Percentiles rank a stretch among this genome's conserved stretches.
phyloP scores from a whole-genome alignment of 768 basidiomycete species.

The Leccinum rimulosum region DNA sequence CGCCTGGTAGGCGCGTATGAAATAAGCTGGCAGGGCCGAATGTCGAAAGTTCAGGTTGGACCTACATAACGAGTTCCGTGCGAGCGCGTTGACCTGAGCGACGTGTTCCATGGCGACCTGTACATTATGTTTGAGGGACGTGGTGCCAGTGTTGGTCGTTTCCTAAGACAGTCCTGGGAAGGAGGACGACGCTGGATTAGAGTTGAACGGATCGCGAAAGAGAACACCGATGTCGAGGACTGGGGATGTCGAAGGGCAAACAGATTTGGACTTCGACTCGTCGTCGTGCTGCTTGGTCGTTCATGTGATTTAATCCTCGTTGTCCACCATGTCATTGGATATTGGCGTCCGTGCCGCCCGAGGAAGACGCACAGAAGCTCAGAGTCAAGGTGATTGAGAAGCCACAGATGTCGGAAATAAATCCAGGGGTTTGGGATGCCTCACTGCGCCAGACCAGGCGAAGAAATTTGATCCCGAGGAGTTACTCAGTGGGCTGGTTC shows the following conservation, averaged over 20 bases:
- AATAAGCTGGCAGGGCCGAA: too few species aligned
- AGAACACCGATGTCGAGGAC: conserved; percentile 12
- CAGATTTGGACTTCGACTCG: too few species aligned
- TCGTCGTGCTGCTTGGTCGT: too few species aligned
- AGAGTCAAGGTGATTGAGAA: conserved; percentile 90
- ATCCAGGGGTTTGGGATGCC: conserved; percentile 95
- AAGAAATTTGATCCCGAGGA: conserved; percentile 87
- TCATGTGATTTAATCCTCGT: too few species aligned
- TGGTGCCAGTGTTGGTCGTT: conserved; percentile 9
- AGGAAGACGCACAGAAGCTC: conserved; percentile 24
- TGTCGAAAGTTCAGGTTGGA: too few species aligned
- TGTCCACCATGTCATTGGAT: not conserved
- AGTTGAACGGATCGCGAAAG: conserved; percentile 19
- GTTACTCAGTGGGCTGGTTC: conserved; percentile 86
- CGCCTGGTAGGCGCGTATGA: conserved; percentile 46
- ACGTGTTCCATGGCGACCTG: conserved; percentile 50
- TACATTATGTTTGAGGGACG: conserved; percentile 51
- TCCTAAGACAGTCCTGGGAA: conserved; percentile 29
- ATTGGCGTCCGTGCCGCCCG: not conserved
- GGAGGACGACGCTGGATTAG: conserved; percentile 10
- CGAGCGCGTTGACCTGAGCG: conserved; percentile 42
- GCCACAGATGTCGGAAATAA: conserved; percentile 96
- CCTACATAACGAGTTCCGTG: conserved; percentile 34
- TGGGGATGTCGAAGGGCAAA: conserved; percentile 9
- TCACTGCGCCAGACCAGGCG: conserved; percentile 87